Evolutionary conservation across 352 stramenopile genomes (phyloP).

Genomic region (Phytophthora melonis): DNA sequence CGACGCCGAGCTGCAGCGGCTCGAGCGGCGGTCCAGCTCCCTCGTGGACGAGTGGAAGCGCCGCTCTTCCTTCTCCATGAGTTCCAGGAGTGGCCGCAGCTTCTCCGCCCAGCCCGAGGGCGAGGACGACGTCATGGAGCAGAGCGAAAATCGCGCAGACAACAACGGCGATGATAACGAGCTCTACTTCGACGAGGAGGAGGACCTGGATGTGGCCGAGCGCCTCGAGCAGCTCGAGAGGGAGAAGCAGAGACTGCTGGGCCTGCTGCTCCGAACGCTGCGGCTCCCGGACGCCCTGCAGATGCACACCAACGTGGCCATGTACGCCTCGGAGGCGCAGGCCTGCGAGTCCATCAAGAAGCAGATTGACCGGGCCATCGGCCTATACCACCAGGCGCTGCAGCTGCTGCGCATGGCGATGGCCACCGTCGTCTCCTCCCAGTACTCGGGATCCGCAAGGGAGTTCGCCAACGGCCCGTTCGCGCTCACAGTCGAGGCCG

Average conservation of each 20-base stretch:
- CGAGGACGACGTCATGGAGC: conserved; percentile 29
- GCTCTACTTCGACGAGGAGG: conserved; percentile 31
- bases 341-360: conserved; percentile 76
- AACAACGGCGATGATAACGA: conserved; percentile 14
- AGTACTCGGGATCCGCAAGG: conserved; percentile 70
- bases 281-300: conserved; percentile 64
- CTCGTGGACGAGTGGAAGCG: conserved; percentile 58
- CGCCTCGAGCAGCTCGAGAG: conserved; percentile 60
- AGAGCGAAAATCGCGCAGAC: conserved; percentile 1
- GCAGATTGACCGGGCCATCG: conserved; percentile 65
- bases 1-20: conserved; percentile 63
- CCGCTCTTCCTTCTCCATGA: conserved; percentile 44
- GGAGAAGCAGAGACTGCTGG: conserved; percentile 69
- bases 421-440: conserved; percentile 65
- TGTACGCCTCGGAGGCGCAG: conserved; percentile 76
- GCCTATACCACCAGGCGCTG: conserved; percentile 72
- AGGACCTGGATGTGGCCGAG: conserved; percentile 41
- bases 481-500: conserved; percentile 71
- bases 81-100: conserved; percentile 27
- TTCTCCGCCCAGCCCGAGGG: conserved; percentile 24
- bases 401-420: conserved; percentile 75
- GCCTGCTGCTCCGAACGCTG: conserved; percentile 52
- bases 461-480: conserved; percentile 79
- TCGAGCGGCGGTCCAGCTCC: conserved; percentile 64
- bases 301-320: conserved; percentile 79